phyloP scores from a whole-genome alignment of 139 green algal genomes.

The Monoraphidium neglectum region DNA sequence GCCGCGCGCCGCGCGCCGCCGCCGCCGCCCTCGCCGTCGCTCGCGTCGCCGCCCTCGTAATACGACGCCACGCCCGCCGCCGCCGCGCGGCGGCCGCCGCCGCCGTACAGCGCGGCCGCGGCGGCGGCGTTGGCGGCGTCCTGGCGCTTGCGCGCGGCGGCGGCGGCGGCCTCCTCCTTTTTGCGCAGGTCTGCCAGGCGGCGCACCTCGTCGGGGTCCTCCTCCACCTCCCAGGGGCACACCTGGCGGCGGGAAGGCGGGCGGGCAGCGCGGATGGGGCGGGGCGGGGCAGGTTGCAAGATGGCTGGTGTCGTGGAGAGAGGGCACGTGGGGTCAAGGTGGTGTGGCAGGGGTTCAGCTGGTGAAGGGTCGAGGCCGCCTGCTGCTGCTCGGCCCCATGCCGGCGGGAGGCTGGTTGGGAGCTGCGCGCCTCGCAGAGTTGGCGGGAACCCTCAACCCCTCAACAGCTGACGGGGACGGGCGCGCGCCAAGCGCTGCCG shows the following conservation, averaged over 20 bases:
- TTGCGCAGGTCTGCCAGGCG: constrained; percentile 34
- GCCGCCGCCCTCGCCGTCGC: not conserved
- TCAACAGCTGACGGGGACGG: no score
- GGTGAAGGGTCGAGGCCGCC: not conserved
- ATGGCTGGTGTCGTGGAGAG: no score
- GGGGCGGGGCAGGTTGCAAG: not conserved
- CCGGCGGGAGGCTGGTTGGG: not conserved
- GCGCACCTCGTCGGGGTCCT: constrained; percentile 70
- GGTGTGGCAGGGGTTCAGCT: not conserved
- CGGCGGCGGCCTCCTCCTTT: constrained; percentile 47
- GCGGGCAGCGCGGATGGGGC: not conserved
- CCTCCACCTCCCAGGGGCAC: constrained; percentile 84
- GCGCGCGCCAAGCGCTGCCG: no score
- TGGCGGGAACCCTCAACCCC: no score
- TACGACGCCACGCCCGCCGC: constrained; percentile 4
- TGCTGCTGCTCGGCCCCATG: not conserved
- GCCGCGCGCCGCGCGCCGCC: no score
- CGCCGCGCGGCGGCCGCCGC: not conserved
- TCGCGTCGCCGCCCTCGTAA: constrained; percentile 18
- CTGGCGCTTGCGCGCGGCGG: constrained; percentile 23
- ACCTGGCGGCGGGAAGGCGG: constrained; percentile 45
- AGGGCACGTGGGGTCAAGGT: no score
- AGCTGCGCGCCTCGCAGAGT: not conserved
- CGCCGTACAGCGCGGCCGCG: constrained; percentile 5
- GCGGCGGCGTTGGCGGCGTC: constrained; percentile 16